Base-by-base conservation (phyloP, 306 rosid genomes). In the Neltuma alba region DNA sequence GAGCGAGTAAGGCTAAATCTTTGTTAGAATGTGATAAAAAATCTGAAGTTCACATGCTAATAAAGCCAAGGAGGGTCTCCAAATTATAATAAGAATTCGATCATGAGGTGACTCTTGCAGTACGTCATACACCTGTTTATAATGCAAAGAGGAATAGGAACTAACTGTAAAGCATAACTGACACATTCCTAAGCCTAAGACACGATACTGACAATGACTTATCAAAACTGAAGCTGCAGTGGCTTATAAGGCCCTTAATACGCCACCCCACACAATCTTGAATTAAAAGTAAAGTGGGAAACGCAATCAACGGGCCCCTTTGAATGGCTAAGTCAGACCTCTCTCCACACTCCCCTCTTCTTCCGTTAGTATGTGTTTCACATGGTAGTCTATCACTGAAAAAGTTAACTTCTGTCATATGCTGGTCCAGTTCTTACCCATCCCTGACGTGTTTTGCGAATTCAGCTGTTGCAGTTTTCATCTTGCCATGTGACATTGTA, bases 401-500 rank as follows among this genome's bases (percentile, higher is more conserved):
- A 57, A 21, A 21, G 2, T 57, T 4, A 2, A 27, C 65, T 58
- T 58, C 3, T 16, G 58, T 70, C 31, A 25, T 41, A 31, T 21
- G 48, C 48, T 66, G 61, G 44, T 79, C 50, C 61, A 34, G 14
- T 31, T 50, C 54, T 62, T 12, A 63, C 50, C 62, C 44, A 2
- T 1, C 67, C 58, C 50, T 23, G 74, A 63, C 41, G 74, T 47
- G 41, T 47, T 78, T 74, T 76, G 27, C n/a, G 60, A 52, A 52
- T 52, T 52, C 11, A 52, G n/a, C 60, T 28, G 0, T 52, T 58
- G 65, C 65, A 58, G 65, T 76, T 64, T 9, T 50, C 64, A 16
- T 66, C 48, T 67, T 47, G 78, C 63, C 70, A 50, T 83, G 71
- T 40, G 52, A 20, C 18, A 57, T 67, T 72, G 7, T 57, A 42